Conservation (phyloP, 2,329 filamentous ascomycete genomes). For the Fusarium mangiferae region DNA sequence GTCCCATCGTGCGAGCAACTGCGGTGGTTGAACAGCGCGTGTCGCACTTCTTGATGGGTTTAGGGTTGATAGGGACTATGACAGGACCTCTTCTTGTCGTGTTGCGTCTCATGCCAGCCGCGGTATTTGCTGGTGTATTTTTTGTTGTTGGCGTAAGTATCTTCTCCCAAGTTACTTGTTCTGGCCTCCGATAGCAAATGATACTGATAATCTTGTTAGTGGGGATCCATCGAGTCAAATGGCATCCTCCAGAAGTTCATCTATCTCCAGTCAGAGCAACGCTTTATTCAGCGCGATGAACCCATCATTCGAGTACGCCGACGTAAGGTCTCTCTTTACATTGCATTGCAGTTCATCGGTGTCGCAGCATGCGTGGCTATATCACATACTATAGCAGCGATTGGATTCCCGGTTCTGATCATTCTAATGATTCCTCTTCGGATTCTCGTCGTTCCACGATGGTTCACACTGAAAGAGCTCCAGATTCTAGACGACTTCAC, state of each 20-base stretch:
- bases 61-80: background rate
- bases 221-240: background rate
- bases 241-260: background rate
- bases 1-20: background rate
- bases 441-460: background rate
- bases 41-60: background rate
- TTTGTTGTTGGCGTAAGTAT: background rate
- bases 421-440: background rate
- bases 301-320: background rate
- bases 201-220: background rate
- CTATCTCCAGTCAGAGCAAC: background rate
- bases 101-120: background rate
- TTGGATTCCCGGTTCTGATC: background rate
- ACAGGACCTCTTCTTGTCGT: background rate
- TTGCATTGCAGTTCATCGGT: background rate
- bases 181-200: no score
- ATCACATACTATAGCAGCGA: background rate
- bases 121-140: background rate
- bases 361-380: background rate
- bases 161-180: no score
- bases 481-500: background rate
- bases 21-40: background rate
- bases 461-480: background rate
- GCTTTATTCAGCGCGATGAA: background rate
- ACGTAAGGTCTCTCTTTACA: background rate